Base-by-base conservation (phyloP, 2,329 filamentous ascomycete species). In the Thelonectria olida region DNA sequence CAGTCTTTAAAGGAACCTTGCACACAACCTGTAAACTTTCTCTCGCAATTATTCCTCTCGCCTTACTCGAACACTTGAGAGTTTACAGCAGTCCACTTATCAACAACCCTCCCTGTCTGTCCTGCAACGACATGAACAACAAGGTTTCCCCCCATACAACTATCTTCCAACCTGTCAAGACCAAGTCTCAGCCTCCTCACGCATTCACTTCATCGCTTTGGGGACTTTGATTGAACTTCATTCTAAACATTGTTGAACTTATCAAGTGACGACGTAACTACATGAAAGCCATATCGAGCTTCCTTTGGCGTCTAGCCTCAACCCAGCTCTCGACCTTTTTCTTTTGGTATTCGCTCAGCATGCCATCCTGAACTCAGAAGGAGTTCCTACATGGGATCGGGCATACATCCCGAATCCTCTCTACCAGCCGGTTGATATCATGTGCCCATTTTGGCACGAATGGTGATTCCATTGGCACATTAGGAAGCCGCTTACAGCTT, bases 401-500 rank as follows among this genome's bases (percentile, higher is more conserved):
- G 64, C 70, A 73, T 66, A 67, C 62, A 45, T 67, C 69, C 69
- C 64, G 65, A 64, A 74, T 74, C 69, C 72, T 74, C 66, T 66
- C 68, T 70, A 76, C 64, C 66, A 75, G 71, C 75, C 76, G 75
- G 75, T 78, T 79, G 77, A 78, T 78, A 69, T 75, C 70, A 68
- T 71, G 76, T 74, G 77, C 76, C 75, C 77, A 74, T 69, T 74
- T 73, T 72, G 79, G 76, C 80, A 79, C 76, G 73, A 77, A 74
- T 75, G 75, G 73, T 74, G 76, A 77, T 76, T 83, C 78, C 79
- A 80, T 82, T 75, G 77, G 75, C 75, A 75, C 74, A 73, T 74
- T 72, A 71, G 74, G 73, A 76, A 79, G 73, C 74, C 75, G 76
- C 80, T 88, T 97, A 97, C 86, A 97, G 90, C 91, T 97, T 97